Evolutionary conservation across 768 basidiomycete species (phyloP), one percentile per base, ranked within the genome.

Genomic region (Pleurotus djamor): DNA sequence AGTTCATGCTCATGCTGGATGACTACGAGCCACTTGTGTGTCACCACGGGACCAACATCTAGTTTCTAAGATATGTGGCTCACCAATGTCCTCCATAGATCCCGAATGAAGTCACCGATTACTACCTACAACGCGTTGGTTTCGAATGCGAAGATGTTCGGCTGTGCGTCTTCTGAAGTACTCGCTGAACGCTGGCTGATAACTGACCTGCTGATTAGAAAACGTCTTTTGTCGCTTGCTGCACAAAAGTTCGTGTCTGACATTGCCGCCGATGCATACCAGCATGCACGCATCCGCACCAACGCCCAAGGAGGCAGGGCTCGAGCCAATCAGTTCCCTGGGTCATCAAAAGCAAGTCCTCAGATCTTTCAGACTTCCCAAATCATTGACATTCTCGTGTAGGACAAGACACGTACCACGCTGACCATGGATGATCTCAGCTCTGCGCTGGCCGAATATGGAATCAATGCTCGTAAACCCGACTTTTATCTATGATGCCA

Each of bases 161-260:
- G 67, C 72, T 98, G 95, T 97, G 67, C 66, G 88, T 66, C 56
- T 28, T 28, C 21, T 28, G 21, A 28, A 28, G 21, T 28, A 28
- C 21, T 1, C 21, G 21, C 21, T 28, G 21, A 28, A 28, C 21
- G 21, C 21, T 28, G 21, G 21, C 21, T 28, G 21, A 28, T 28
- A 28, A 28, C 21, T 28, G 21, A 28, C 21, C 21, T 48, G 43
- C 52, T 28, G 43, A 60, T 6, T 70, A 97, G 96, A 59, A 98
- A 97, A 77, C 91, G 96, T 2, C 84, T 99, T 14, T 79, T 99
- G 28, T 95, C 96, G 0, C 82, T 98, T 10, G 96, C 97, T 2
- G 94, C 97, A 0, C 97, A 99, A 69, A 98, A 98, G 69, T 98
- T 99, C 69, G 89, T 98, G 47, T 92, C 95, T 5, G 96, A 98